A percentile compares a stretch with the other conserved stretches of the same genome.
Evolutionary conservation across 2,329 filamentous ascomycete species (phyloP).

Genomic region (Aspergillus phoenicis): DNA sequence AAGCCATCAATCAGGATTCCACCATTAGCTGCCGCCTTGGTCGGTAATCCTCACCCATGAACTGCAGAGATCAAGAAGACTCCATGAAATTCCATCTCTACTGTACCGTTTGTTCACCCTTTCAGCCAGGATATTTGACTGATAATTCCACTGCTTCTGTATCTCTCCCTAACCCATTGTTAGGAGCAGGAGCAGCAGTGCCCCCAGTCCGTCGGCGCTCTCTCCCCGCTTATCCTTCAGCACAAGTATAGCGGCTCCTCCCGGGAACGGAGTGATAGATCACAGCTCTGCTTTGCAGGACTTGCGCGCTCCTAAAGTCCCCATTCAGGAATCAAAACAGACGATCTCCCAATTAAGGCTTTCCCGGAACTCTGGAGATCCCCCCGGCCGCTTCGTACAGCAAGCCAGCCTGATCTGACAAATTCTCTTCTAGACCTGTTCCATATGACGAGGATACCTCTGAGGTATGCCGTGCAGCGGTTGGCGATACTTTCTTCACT

Average conservation of each 20-base stretch:
- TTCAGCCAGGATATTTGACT: too few relatives aligned
- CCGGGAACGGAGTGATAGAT: conserved; percentile 18
- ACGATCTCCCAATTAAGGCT: conserved; percentile 18
- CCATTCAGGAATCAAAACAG: conserved; percentile 12
- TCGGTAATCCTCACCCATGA: too few relatives aligned
- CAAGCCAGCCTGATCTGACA: conserved; percentile 18
- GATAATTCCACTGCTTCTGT: too few relatives aligned
- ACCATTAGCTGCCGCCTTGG: background rate
- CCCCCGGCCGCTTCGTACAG: conserved; percentile 17
- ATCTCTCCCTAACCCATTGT: background rate
- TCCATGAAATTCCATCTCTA: background rate
- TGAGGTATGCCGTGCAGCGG: background rate
- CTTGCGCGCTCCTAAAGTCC: conserved; percentile 11
- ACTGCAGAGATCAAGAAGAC: too few relatives aligned
- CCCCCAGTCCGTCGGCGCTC: too few relatives aligned
- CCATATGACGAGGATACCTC: conserved; percentile 14
- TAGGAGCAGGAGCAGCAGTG: too few relatives aligned
- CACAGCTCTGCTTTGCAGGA: conserved; percentile 20
- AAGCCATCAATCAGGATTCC: background rate
- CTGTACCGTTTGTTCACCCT: background rate
- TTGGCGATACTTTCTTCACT: background rate
- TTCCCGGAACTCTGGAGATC: conserved; percentile 22
- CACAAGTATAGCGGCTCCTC: background rate
- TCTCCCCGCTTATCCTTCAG: background rate
- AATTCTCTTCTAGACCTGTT: conserved; percentile 24